A percentile compares a stretch with the other conserved stretches of the same genome.
These are phyloP conservation scores for Cytospora leucostoma DNA, from an alignment of 2,329 filamentous ascomycete species.

Conservation along the genomic window DNA sequence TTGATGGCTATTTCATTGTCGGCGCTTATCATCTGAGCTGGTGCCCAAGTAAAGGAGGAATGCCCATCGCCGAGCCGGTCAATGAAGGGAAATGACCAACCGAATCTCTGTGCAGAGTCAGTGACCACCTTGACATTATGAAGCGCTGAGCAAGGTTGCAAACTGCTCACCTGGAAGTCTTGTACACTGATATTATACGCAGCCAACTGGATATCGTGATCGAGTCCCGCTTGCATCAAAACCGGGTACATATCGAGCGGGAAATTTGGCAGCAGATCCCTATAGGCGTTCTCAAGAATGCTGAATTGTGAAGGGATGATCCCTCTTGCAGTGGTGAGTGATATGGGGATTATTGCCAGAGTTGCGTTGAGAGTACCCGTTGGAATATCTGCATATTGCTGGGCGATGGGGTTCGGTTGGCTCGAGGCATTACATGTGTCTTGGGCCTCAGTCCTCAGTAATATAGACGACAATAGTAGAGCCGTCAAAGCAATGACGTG, in stretches of 20 bases:
- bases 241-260: conserved; percentile 56
- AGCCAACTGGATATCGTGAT: conserved; percentile 52
- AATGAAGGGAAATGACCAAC: conserved; percentile 58
- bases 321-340: conserved; percentile 46
- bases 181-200: conserved; percentile 42
- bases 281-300: conserved; percentile 53
- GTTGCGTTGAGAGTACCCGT: conserved; percentile 59
- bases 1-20: conserved; percentile 45
- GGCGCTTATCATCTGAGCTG: conserved; percentile 49
- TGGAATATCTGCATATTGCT: conserved; percentile 47
- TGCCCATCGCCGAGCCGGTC: conserved; percentile 52
- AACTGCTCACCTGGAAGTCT: conserved; percentile 49
- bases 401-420: conserved; percentile 51
- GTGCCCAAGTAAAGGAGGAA: conserved; percentile 54
- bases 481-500: conserved; percentile 18
- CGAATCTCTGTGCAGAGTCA: conserved; percentile 43
- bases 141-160: neutral
- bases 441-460: conserved; percentile 16
- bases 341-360: conserved; percentile 52
- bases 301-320: conserved; percentile 51
- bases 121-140: neutral
- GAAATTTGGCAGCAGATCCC: conserved; percentile 49
- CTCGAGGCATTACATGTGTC: conserved; percentile 35
- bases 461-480: conserved; percentile 20
- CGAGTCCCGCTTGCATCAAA: conserved; percentile 50